Conservation (phyloP, 1,139 yeast genomes). For the Candida sp. region DNA sequence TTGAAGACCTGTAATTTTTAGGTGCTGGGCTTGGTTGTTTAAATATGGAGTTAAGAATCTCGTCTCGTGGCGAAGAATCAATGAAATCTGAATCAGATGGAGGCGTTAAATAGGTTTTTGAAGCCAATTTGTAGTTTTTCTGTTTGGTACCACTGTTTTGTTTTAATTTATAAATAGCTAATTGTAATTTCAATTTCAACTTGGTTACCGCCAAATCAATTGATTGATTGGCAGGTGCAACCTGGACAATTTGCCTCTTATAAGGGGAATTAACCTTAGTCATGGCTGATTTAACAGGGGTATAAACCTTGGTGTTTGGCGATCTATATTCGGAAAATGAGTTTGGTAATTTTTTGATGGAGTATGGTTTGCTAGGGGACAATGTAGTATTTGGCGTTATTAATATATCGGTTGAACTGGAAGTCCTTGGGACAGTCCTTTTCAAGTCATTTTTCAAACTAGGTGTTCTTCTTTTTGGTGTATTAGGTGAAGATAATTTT, state of each 20-base stretch:
- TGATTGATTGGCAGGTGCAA: conserved; percentile 3
- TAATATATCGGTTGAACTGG: neutral
- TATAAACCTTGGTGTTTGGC: neutral
- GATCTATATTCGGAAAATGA: neutral
- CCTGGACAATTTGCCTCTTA: neutral
- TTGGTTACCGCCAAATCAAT: conserved; percentile 53
- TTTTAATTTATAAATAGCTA: conserved; percentile 74
- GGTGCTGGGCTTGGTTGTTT: conserved; percentile 18
- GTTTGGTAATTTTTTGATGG: neutral
- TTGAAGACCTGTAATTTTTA: conserved; percentile 16
- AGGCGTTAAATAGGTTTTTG: conserved; percentile 2
- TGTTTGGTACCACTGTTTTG: conserved; percentile 10
- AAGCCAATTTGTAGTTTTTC: neutral
- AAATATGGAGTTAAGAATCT: conserved; percentile 2
- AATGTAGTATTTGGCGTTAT: neutral
- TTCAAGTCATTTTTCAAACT: neutral
- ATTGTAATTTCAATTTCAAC: conserved; percentile 65
- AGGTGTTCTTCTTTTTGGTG: neutral
- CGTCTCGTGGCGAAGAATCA: conserved; percentile 3
- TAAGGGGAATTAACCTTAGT: conserved; percentile 1
- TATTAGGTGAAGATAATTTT: neutral
- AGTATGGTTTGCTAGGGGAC: neutral
- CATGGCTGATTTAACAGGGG: neutral
- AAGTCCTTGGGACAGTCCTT: neutral
- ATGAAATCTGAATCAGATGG: conserved; percentile 3